These are phyloP conservation scores for Pleurozium schreberi DNA, from an alignment of 225 moss, liverwort and hornwort species.

Conservation along the genomic window DNA sequence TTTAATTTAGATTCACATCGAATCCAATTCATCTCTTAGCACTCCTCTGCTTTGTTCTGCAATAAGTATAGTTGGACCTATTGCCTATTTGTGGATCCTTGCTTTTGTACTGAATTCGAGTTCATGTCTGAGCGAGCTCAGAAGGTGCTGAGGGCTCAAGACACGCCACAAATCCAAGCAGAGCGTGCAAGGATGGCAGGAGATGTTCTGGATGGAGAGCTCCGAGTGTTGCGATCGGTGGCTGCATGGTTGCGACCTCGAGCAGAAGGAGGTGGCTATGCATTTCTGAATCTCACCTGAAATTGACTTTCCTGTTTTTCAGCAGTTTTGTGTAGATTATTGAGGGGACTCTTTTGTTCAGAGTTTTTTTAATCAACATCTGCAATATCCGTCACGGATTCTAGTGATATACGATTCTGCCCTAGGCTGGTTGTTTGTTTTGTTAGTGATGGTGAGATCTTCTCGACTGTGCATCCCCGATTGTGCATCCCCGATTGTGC, in stretches of 20 bases:
- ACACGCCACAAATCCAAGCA: constrained; percentile 10
- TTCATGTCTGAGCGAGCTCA: not conserved
- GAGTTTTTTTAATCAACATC: not conserved
- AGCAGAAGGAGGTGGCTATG: constrained; percentile 22
- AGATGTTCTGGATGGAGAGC: constrained; percentile 27
- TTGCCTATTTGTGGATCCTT: not conserved
- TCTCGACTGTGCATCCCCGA: too few relatives aligned
- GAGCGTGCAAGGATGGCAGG: constrained; percentile 22
- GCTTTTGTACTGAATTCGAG: not conserved
- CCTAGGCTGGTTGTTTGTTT: too few relatives aligned
- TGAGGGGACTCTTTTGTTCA: not conserved
- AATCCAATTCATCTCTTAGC: not conserved
- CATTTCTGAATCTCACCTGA: constrained; percentile 12
- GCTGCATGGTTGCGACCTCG: constrained; percentile 34
- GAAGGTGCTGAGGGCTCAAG: constrained; percentile 14
- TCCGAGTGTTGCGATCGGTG: constrained; percentile 37
- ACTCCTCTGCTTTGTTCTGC: not conserved
- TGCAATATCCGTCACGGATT: not conserved
- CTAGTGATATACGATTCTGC: not conserved
- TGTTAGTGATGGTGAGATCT: too few relatives aligned
- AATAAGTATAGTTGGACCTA: not conserved
- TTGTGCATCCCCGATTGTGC: too few relatives aligned
- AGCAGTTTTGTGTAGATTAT: not conserved
- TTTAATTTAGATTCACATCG: not conserved
- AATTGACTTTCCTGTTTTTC: not conserved